Evolutionary conservation across 2,329 filamentous ascomycete species (phyloP).

Genomic region (Rhinocladiella mackenziei): DNA sequence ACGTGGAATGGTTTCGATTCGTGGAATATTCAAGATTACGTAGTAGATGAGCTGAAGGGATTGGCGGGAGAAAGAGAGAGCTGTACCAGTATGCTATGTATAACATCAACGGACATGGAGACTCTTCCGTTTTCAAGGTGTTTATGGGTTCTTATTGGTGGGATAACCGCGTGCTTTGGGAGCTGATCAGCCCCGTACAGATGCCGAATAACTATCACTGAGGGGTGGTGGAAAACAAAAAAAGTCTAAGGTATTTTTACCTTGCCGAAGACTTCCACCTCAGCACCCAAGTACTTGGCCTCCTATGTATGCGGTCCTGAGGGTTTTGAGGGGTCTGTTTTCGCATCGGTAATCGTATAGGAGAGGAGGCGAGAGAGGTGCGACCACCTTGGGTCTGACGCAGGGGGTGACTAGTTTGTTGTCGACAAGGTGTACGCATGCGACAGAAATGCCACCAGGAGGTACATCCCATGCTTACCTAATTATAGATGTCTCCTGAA

Average conservation of each 20-base stretch:
- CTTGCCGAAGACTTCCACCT: no score
- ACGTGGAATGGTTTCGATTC: conserved; percentile 9
- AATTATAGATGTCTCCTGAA: no score
- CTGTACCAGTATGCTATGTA: conserved; percentile 11
- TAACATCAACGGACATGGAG: conserved; percentile 4
- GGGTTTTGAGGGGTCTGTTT: no score
- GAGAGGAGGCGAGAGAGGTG: no score
- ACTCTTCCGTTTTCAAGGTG: neutral
- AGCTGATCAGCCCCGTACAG: conserved; percentile 1
- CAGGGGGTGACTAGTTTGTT: no score
- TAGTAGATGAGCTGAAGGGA: conserved; percentile 4
- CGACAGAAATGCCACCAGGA: no score
- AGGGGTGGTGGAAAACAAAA: neutral
- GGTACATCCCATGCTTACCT: no score
- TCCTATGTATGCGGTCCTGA: no score
- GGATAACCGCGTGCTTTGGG: conserved; percentile 9
- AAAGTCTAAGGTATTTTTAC: neutral
- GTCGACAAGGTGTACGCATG: no score
- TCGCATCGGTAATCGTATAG: no score
- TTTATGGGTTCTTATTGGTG: conserved; percentile 2
- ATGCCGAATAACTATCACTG: conserved; percentile 1
- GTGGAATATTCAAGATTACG: conserved; percentile 5
- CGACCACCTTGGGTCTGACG: no score
- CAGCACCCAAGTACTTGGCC: no score
- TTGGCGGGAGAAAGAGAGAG: conserved; percentile 2